Conservation (phyloP, 306 rosid species). For the Canavalia gladiata region DNA sequence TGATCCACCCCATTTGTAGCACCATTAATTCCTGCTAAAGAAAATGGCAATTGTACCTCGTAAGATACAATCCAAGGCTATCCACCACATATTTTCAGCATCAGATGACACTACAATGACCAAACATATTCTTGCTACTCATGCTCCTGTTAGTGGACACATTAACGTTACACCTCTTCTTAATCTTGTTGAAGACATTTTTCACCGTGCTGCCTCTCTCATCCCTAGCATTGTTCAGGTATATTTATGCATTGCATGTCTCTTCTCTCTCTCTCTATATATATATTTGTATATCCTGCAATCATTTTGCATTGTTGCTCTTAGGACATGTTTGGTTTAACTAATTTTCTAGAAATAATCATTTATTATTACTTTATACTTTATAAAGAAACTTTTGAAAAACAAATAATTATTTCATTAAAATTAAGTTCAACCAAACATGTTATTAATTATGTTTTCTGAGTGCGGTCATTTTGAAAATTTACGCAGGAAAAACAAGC, state of each 20-base stretch:
- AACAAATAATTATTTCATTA: no score
- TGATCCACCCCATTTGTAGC: conserved; percentile 6
- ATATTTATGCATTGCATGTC: neutral
- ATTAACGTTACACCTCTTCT: conserved; percentile 61
- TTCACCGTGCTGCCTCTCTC: conserved; percentile 49
- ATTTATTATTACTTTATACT: no score
- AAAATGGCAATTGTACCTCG: conserved; percentile 42
- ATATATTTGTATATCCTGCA: no score
- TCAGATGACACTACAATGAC: conserved; percentile 59
- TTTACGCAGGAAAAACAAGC: conserved; percentile 49
- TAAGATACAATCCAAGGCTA: conserved; percentile 44
- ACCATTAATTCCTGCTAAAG: neutral
- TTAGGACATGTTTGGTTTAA: no score
- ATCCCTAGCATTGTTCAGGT: conserved; percentile 53
- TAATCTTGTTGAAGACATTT: conserved; percentile 60
- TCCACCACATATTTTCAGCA: conserved; percentile 49
- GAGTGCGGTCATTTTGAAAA: neutral
- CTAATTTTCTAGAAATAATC: no score
- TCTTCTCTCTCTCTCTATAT: neutral
- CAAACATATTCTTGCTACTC: conserved; percentile 57
- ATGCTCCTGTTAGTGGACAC: conserved; percentile 54
- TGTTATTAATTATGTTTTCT: neutral
- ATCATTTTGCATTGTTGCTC: no score
- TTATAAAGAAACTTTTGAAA: no score
- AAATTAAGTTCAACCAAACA: no score